These are phyloP conservation scores for Syzygium grande DNA, from an alignment of 345 rosid genomes.

Conservation along the genomic window DNA sequence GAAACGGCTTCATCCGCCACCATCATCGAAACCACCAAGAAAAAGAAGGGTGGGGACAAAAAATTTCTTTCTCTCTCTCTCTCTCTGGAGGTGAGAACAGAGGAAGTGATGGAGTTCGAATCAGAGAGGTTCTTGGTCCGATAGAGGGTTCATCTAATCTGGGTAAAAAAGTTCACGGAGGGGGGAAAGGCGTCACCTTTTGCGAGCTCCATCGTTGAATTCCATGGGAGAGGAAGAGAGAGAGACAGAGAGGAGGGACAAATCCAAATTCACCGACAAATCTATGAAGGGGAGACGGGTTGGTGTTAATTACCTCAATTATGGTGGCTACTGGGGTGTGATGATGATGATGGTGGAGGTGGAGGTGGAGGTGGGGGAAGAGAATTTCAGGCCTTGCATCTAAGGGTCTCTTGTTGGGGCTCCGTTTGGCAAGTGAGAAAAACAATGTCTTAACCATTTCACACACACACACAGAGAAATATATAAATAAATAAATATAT, in stretches of 20 bases:
- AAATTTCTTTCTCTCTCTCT: not conserved
- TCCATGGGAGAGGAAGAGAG: not conserved
- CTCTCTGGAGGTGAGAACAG: not conserved
- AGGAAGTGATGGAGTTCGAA: not conserved
- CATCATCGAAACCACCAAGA: not conserved
- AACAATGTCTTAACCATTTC: not conserved
- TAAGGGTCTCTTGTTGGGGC: not conserved
- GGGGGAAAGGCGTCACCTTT: not conserved
- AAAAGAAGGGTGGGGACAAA: not conserved
- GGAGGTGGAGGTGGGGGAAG: not conserved
- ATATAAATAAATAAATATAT: too few species aligned
- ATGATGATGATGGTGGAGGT: not conserved
- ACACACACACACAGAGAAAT: too few species aligned
- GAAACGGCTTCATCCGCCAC: not conserved
- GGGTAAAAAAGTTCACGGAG: not conserved
- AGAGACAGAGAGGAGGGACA: not conserved
- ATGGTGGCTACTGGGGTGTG: not conserved
- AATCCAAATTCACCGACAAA: slow-evolving; percentile 7
- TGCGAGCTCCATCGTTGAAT: not conserved
- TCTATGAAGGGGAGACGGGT: not conserved
- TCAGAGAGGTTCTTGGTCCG: not conserved
- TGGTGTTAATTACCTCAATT: not conserved
- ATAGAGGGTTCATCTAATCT: not conserved
- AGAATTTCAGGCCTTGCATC: not conserved
- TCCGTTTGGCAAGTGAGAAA: not conserved